A percentile compares a stretch with the other conserved stretches of the same genome.
These are phyloP conservation scores for Puccinia coronata DNA, from an alignment of 1,284 basidiomycete species.

Conservation along the genomic window DNA sequence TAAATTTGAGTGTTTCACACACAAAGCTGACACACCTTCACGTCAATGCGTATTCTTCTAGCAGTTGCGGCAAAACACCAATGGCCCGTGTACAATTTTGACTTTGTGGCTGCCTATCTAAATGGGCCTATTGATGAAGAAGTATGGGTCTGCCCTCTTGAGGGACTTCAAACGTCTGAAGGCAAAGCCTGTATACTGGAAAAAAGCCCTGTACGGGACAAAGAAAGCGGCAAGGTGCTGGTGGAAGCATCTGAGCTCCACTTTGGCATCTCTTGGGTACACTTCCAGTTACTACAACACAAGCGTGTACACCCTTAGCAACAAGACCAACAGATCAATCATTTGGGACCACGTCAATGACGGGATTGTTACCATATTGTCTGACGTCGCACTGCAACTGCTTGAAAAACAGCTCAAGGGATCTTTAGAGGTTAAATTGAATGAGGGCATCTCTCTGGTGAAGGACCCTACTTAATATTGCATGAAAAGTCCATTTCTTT, in stretches of 20 bases:
- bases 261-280: not conserved
- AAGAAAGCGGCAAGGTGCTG: constrained; percentile 1
- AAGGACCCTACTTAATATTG: no score
- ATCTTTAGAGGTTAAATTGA: not conserved
- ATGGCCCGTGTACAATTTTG: no score
- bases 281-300: not conserved
- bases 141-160: not conserved
- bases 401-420: not conserved
- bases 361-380: not conserved
- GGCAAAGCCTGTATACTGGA: not conserved
- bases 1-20: no score
- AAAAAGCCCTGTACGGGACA: not conserved
- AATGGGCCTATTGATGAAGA: not conserved
- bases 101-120: constrained; percentile 4
- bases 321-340: no score
- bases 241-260: not conserved
- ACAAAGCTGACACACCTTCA: no score
- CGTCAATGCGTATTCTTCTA: not conserved
- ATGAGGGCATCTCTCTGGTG: no score
- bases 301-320: not conserved
- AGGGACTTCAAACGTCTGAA: not conserved
- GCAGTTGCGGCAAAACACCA: not conserved
- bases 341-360: not conserved
- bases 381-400: not conserved
- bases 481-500: no score